phyloP scores from a whole-genome alignment of 1,139 yeast genomes.

The Barnettozyma hawaiiensis region DNA sequence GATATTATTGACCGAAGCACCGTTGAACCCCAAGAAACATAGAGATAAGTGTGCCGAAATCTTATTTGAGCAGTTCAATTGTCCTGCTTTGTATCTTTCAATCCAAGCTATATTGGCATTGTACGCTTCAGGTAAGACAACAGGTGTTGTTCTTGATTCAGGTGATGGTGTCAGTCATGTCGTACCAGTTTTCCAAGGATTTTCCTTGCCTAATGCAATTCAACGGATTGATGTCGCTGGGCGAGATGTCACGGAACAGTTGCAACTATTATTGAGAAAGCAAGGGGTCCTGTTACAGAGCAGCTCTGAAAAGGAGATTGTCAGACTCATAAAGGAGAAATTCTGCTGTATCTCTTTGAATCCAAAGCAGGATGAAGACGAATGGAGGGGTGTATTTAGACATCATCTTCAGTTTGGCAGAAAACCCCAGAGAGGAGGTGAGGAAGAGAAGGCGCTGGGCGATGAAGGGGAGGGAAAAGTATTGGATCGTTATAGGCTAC shows the following conservation, averaged over 20 bases:
- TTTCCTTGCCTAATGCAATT: conserved; percentile 67
- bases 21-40: conserved; percentile 68
- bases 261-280: conserved; percentile 62
- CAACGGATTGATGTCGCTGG: conserved; percentile 83
- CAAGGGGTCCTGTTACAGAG: conserved; percentile 58
- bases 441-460: too few relatives aligned
- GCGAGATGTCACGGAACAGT: conserved; percentile 71
- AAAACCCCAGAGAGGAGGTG: too few relatives aligned
- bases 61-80: conserved; percentile 74
- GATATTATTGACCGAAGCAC: conserved; percentile 81
- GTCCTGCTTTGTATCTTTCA: conserved; percentile 82
- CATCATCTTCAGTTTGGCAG: conserved; percentile 11
- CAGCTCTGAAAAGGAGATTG: conserved; percentile 79
- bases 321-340: conserved; percentile 70
- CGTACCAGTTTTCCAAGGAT: conserved; percentile 89
- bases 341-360: conserved; percentile 67
- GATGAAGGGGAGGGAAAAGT: conserved; percentile 12
- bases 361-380: conserved; percentile 60
- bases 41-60: conserved; percentile 72
- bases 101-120: conserved; percentile 81
- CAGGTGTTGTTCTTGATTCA: conserved; percentile 82
- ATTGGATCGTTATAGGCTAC: conserved; percentile 52
- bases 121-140: conserved; percentile 86
- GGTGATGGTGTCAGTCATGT: conserved; percentile 92
- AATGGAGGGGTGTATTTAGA: conserved; percentile 39